Conservation (phyloP, 2,329 filamentous ascomycete species). For the Sodiomyces alkalinus region DNA sequence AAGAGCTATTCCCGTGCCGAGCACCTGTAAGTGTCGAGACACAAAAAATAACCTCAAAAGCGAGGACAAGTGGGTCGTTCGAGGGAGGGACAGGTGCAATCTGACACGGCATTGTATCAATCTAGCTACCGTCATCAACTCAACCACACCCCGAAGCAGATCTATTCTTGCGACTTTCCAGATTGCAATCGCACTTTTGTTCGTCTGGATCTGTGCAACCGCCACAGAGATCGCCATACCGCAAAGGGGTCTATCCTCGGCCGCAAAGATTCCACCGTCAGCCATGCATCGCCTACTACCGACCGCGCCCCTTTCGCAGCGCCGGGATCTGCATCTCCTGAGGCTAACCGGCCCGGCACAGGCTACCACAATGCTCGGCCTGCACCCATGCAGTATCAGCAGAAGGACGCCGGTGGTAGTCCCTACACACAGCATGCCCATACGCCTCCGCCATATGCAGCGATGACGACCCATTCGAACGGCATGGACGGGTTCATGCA, state of each 20-base stretch:
- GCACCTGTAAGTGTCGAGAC: slow-evolving; percentile 54
- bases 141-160: slow-evolving; percentile 91
- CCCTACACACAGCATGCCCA: slow-evolving; percentile 31
- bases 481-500: slow-evolving; percentile 28
- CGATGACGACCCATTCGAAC: slow-evolving; percentile 15
- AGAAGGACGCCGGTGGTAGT: slow-evolving; percentile 26
- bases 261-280: slow-evolving; percentile 54
- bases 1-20: slow-evolving; percentile 96
- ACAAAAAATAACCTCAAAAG: slow-evolving; percentile 6
- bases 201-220: slow-evolving; percentile 78
- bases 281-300: slow-evolving; percentile 28
- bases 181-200: slow-evolving; percentile 87
- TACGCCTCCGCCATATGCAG: slow-evolving; percentile 21
- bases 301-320: slow-evolving; percentile 25
- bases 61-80: too few species aligned
- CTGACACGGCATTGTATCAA: too few species aligned
- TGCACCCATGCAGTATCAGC: slow-evolving; percentile 27
- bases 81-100: too few species aligned
- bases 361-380: slow-evolving; percentile 24
- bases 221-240: slow-evolving; percentile 67
- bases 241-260: slow-evolving; percentile 64
- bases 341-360: slow-evolving; percentile 26
- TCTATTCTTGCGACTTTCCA: slow-evolving; percentile 84
- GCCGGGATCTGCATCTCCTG: slow-evolving; percentile 29
- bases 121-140: slow-evolving; percentile 83